A percentile compares a stretch with the other conserved stretches of the same genome.
phyloP scores from a whole-genome alignment of 805 yeast species.

The Cyberlindnera petersonii region DNA sequence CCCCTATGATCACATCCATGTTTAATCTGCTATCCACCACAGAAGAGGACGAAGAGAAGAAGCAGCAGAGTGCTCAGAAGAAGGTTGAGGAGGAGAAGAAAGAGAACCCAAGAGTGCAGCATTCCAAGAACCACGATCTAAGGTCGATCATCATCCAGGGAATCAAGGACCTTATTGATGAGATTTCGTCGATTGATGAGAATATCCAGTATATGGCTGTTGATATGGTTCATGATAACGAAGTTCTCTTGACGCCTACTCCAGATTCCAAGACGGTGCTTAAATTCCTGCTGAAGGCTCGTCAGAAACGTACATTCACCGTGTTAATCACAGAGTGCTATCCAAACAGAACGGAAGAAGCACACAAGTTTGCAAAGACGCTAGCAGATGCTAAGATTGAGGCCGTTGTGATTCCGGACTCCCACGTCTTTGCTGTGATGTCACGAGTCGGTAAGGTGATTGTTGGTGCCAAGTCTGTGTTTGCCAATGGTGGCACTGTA shows the following conservation, averaged over 20 bases:
- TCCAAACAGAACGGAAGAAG: slow-evolving; percentile 78
- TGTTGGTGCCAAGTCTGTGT: slow-evolving; percentile 86
- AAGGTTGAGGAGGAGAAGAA: slow-evolving; percentile 21
- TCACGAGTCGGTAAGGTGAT: slow-evolving; percentile 95
- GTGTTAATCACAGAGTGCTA: slow-evolving; percentile 88
- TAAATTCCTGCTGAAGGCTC: slow-evolving; percentile 80
- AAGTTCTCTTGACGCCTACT: slow-evolving; percentile 83
- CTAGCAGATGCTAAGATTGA: slow-evolving; percentile 84
- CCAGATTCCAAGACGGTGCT: slow-evolving; percentile 88
- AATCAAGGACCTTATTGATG: slow-evolving; percentile 88
- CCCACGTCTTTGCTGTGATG: slow-evolving; percentile 93
- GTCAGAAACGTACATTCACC: slow-evolving; percentile 85
- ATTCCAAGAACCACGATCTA: slow-evolving; percentile 48
- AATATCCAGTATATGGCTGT: slow-evolving; percentile 87
- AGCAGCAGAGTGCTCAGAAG: slow-evolving; percentile 23
- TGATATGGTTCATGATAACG: slow-evolving; percentile 92
- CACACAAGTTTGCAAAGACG: slow-evolving; percentile 75
- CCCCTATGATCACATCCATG: slow-evolving; percentile 76
- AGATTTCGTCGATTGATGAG: slow-evolving; percentile 83
- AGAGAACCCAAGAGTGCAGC: slow-evolving; percentile 24
- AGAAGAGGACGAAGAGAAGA: slow-evolving; percentile 10
- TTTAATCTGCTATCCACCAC: slow-evolving; percentile 72
- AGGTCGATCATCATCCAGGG: slow-evolving; percentile 88
- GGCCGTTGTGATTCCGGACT: slow-evolving; percentile 87
- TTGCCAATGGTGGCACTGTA: slow-evolving; percentile 94